phyloP scores from a whole-genome alignment of 768 basidiomycete species.

The Lactarius quietus region DNA sequence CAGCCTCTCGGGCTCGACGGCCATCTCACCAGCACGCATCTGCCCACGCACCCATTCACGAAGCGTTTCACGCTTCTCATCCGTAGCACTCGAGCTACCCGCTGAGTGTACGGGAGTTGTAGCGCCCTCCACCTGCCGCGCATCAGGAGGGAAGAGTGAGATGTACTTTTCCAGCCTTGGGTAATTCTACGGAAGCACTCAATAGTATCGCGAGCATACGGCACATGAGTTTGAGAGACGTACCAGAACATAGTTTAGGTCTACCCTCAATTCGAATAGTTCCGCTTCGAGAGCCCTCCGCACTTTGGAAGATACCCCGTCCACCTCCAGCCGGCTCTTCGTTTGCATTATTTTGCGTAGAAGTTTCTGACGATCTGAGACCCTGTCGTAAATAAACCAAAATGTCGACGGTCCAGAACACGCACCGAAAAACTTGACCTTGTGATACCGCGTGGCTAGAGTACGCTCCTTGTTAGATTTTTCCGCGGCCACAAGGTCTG shows the following conservation, averaged over 20 bases:
- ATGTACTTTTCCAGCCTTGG: conserved; percentile 87
- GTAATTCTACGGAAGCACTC: conserved; percentile 56
- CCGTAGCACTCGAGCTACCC: conserved; percentile 34
- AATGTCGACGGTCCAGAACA: not conserved
- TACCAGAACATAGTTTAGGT: conserved; percentile 88
- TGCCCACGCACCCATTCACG: conserved; percentile 52
- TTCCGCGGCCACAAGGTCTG: conserved; percentile 65
- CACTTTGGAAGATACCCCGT: conserved; percentile 38
- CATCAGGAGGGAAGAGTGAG: conserved; percentile 78
- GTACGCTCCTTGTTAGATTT: conserved; percentile 62
- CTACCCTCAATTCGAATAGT: conserved; percentile 67
- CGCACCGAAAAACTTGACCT: conserved; percentile 91
- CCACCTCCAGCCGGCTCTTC: conserved; percentile 49
- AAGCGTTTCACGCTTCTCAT: conserved; percentile 54
- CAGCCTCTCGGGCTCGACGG: conserved; percentile 53
- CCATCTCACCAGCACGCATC: conserved; percentile 60
- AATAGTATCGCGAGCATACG: not conserved
- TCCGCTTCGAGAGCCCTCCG: conserved; percentile 41
- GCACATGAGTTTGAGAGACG: conserved; percentile 24
- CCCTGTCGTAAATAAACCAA: not conserved
- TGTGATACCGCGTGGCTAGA: conserved; percentile 78
- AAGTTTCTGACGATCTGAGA: conserved; percentile 82
- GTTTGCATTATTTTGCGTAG: conserved; percentile 67
- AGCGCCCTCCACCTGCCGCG: conserved; percentile 35
- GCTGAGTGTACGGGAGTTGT: conserved; percentile 12